Conservation (phyloP, 305 asterid species). For the Withania somnifera region DNA sequence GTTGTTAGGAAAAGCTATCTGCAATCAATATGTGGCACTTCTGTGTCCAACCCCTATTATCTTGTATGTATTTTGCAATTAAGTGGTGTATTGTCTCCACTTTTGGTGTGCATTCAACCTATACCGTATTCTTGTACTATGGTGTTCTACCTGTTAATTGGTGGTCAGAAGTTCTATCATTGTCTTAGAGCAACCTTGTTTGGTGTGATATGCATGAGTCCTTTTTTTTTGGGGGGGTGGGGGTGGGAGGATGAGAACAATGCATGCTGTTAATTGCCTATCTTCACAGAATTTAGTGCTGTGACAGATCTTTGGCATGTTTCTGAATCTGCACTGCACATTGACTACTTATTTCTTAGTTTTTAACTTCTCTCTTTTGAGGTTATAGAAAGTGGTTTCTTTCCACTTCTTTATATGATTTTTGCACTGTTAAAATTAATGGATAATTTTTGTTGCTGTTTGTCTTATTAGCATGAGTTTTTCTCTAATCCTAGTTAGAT, state of each 20-base stretch:
- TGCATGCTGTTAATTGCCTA: not conserved
- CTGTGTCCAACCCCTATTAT: not conserved
- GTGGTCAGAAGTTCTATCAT: not conserved
- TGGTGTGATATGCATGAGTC: not conserved
- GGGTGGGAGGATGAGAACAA: no score
- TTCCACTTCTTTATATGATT: not conserved
- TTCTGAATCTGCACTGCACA: not conserved
- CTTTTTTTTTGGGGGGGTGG: not conserved
- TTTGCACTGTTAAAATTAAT: not conserved
- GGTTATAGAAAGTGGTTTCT: not conserved
- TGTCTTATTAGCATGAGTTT: conserved; percentile 8
- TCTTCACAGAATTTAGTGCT: not conserved
- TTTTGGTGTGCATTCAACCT: not conserved
- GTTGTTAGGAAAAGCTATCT: not conserved
- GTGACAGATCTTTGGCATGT: not conserved
- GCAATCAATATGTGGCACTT: not conserved
- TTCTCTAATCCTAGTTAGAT: conserved; percentile 14
- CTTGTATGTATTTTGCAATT: not conserved
- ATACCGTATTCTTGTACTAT: not conserved
- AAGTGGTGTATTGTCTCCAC: not conserved
- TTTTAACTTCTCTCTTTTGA: not conserved
- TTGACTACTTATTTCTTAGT: not conserved
- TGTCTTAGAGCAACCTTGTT: not conserved
- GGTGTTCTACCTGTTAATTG: not conserved
- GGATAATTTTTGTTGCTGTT: conserved; percentile 1